Evolutionary conservation across 495 filamentous ascomycete species (phyloP), one percentile per base, ranked within the genome.

Genomic region (Annulohypoxylon maeteangense): DNA sequence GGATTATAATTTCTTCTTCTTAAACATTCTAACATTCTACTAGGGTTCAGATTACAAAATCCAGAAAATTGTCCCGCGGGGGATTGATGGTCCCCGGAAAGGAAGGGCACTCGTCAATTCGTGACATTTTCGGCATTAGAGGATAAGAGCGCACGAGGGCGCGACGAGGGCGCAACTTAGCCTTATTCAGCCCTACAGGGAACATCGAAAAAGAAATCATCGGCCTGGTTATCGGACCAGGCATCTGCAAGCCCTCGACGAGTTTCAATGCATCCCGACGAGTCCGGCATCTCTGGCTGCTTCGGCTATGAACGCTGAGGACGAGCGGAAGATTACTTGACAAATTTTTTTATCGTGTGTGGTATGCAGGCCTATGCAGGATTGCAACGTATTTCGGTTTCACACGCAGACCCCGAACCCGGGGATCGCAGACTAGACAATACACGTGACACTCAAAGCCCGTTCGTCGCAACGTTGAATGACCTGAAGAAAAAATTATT

Each of bases 401-500:
- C 18, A 59, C 23, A 62, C 70, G 32, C 70, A 65, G 56, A 73
- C 55, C 65, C 70, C 70, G 70, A 68, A 6, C 55, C 56, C 36
- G 29, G 70, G 48, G 27, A 54, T 44, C 45, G 65, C 65, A 65
- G 60, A 20, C 8, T 47, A 4, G 10, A 58, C 14, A 27, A 16
- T 22, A 38, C 69, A 72, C 69, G 64, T 72, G 69, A 72, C 22
- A 20, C 55, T 23, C 70, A 72, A 68, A 72, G 53, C 65, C 70
- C 65, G 70, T 58, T 51, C 20, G 38, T 51, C 36, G 54, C 59
- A 27, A 65, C 16, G 32, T 38, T 38, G 29, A 50, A 58, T 69
- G 38, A 47, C 27, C 29, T 63, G 29, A 54, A 54, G 29, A 20
- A 32, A 32, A 18, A 34, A 32, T n/a, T 32, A 54, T 55, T 7